phyloP scores from a whole-genome alignment of 208 protist genomes.

The Acanthamoeba royreba region DNA sequence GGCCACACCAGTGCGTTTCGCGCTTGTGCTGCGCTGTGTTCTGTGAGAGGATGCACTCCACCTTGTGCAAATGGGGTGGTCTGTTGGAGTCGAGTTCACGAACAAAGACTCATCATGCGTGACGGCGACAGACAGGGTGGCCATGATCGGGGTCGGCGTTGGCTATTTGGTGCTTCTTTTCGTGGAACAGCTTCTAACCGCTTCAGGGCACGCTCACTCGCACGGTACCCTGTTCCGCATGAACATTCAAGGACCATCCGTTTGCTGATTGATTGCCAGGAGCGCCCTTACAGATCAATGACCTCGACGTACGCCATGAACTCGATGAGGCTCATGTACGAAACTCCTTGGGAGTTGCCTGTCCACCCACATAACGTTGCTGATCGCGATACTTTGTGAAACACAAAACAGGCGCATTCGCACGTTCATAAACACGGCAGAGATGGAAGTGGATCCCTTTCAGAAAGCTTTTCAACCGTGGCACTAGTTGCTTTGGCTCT shows the following conservation, averaged over 20 bases:
- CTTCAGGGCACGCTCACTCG: not conserved
- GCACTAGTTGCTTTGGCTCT: not conserved
- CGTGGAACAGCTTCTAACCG: not conserved
- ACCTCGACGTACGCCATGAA: not conserved
- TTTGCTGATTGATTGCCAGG: not conserved
- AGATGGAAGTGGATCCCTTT: not conserved
- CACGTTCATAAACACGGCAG: not conserved
- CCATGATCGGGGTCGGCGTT: not conserved
- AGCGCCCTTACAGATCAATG: not conserved
- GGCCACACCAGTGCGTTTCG: not conserved
- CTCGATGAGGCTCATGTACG: not conserved
- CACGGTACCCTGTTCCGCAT: not conserved
- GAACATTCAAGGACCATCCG: not conserved
- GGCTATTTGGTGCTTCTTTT: not conserved
- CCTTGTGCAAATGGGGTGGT: no score
- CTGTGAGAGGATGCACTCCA: not conserved
- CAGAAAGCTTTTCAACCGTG: not conserved
- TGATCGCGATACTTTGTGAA: not conserved
- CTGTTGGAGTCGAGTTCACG: no score
- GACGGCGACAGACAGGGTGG: not conserved
- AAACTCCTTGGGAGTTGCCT: not conserved
- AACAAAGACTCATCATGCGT: not conserved
- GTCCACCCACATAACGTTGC: not conserved
- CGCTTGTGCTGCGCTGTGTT: not conserved
- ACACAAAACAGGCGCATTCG: not conserved